Percentiles rank a stretch among this genome's conserved stretches.
Evolutionary conservation across 805 yeast genomes (phyloP).

Genomic region (Komagataella kurtzmanii): DNA sequence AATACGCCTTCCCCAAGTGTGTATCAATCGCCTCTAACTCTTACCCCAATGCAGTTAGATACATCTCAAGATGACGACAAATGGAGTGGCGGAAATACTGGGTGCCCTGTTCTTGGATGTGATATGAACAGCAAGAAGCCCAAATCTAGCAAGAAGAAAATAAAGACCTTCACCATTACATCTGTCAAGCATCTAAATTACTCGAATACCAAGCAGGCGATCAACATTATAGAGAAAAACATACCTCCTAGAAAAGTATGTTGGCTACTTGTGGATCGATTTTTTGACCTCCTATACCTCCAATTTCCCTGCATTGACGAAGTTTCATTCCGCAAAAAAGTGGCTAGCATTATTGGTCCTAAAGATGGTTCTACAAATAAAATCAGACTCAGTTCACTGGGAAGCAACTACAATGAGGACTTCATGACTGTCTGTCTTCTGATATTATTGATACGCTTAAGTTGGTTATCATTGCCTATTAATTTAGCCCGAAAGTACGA

Average conservation of each 20-base stretch:
- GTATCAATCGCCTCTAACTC: background rate
- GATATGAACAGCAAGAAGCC: slow-evolving; percentile 6
- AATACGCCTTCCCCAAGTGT: background rate
- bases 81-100: background rate
- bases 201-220: slow-evolving; percentile 24
- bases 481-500: slow-evolving; percentile 20
- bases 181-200: slow-evolving; percentile 22
- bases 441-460: slow-evolving; percentile 35
- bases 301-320: slow-evolving; percentile 61
- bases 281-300: slow-evolving; percentile 45
- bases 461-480: slow-evolving; percentile 41
- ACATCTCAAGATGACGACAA: background rate
- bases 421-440: slow-evolving; percentile 37
- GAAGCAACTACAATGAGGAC: slow-evolving; percentile 24
- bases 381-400: slow-evolving; percentile 15
- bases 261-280: slow-evolving; percentile 43
- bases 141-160: slow-evolving; percentile 7
- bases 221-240: slow-evolving; percentile 25
- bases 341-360: slow-evolving; percentile 30
- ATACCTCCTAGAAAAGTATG: slow-evolving; percentile 43
- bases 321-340: slow-evolving; percentile 26
- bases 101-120: slow-evolving; percentile 9
- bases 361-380: slow-evolving; percentile 16
- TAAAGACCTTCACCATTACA: slow-evolving; percentile 17
- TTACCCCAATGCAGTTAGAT: background rate